phyloP scores from a whole-genome alignment of 177 flowering plant genomes.

The Vitis hybrid region DNA sequence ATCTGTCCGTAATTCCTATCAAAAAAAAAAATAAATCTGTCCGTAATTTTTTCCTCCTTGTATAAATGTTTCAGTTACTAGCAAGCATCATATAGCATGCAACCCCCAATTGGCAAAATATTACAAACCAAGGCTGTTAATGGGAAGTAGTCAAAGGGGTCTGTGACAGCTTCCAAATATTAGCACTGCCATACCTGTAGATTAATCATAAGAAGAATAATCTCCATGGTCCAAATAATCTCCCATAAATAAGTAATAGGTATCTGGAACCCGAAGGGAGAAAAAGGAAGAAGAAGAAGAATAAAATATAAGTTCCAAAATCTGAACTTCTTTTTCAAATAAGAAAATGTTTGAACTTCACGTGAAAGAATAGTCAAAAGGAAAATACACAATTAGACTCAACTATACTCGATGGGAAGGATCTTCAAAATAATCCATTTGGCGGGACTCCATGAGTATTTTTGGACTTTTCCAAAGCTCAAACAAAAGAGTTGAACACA shows the following conservation, averaged over 20 bases:
- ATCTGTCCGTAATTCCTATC: too few relatives aligned
- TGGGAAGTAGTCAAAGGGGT: constrained; percentile 63
- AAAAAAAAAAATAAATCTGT: too few relatives aligned
- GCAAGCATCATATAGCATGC: too few relatives aligned
- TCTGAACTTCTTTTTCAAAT: too few relatives aligned
- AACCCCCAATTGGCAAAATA: background rate
- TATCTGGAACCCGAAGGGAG: constrained; percentile 47
- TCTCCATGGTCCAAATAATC: constrained; percentile 57
- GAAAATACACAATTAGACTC: background rate
- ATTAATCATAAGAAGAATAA: constrained; percentile 25
- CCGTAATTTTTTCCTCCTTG: too few relatives aligned
- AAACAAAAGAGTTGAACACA: constrained; percentile 7
- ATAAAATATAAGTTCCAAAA: background rate
- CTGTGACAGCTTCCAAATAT: constrained; percentile 64
- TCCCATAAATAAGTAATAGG: constrained; percentile 57
- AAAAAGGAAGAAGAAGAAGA: constrained; percentile 18
- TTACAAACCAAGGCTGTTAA: constrained; percentile 63
- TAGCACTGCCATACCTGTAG: constrained; percentile 63
- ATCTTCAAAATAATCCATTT: constrained; percentile 16
- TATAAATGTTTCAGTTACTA: too few relatives aligned
- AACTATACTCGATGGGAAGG: background rate
- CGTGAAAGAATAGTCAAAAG: too few relatives aligned
- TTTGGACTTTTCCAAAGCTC: constrained; percentile 10
- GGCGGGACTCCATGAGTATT: constrained; percentile 5
- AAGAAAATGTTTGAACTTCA: too few relatives aligned